Base-by-base conservation (phyloP, 768 basidiomycete species). In the Lactarius trivialis region DNA sequence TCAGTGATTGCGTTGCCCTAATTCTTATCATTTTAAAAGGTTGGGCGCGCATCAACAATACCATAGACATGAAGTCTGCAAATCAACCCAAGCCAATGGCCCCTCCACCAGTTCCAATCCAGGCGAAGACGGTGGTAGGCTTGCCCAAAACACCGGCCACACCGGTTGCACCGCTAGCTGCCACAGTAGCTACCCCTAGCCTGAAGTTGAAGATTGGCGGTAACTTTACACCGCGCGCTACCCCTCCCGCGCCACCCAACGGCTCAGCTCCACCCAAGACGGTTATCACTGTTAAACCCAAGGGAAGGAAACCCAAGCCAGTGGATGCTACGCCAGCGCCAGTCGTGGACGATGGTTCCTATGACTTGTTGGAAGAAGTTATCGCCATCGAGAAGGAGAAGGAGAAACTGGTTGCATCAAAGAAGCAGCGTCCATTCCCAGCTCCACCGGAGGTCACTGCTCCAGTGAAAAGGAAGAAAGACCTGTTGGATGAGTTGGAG, bases 41-140 rank as follows among this genome's bases (percentile, higher is more conserved):
- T 73, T 98, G 96, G 96, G 77, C 81, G 14, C 85, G 90, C 55
- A 89, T 91, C 72, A 88, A 86, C 73, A 89, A 91, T 75, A 93
- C 91, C 0, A 76, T 93, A 17, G 87, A 89, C 72, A 79, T 79
- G 30, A 30, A 30, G 30, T 2, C 30, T 30, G 72, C 71, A 56
- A 71, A 71, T 39, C 81, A 67, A 53, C 57, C 64, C 26, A 68
- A 68, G 34, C 56, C 55, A 2, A 58, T 65, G 60, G 56, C 66
- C 33, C 63, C 68, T 19, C 59, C 66, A 14, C 60, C 67, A 54
- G 53, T 60, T 51, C 68, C 68, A n/a, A 63, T 65, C 33, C 56
- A 58, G 28, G 26, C 49, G 39, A 60, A 62, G 57, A 14, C 56
- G 21, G 36, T 37, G 9, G 28, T n/a, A 21, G 37, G 21, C 24